Conservation (phyloP, 2,329 filamentous ascomycete genomes). For the Atkinsonella hypoxylon region DNA sequence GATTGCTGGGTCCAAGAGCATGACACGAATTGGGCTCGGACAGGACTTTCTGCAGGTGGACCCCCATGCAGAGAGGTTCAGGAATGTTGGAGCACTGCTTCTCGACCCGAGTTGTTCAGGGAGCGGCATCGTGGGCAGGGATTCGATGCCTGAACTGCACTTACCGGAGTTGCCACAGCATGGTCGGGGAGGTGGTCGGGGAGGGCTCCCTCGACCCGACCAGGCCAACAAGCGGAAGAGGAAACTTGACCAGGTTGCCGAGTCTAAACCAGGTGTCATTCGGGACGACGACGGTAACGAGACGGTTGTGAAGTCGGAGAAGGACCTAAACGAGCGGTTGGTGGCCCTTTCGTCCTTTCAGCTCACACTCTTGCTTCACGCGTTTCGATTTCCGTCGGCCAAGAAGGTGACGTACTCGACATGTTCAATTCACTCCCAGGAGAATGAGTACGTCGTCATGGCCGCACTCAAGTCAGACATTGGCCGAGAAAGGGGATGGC, state of each 20-base stretch:
- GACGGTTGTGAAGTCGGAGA: conserved; percentile 37
- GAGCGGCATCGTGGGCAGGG: conserved; percentile 83
- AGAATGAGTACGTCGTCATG: conserved; percentile 80
- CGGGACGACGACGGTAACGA: conserved; percentile 49
- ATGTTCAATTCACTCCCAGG: conserved; percentile 75
- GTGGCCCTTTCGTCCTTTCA: conserved; percentile 71
- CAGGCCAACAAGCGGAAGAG: conserved; percentile 28
- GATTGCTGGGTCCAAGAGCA: conserved; percentile 55
- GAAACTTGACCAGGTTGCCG: conserved; percentile 28
- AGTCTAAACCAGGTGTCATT: conserved; percentile 23
- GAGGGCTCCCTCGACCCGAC: neutral
- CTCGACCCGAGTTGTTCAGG: conserved; percentile 94
- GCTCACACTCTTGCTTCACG: conserved; percentile 68
- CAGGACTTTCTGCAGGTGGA: conserved; percentile 76
- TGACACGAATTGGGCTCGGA: conserved; percentile 57
- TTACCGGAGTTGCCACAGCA: conserved; percentile 32
- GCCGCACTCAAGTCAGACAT: conserved; percentile 56
- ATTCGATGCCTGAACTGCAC: conserved; percentile 60
- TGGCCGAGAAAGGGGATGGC: conserved; percentile 61
- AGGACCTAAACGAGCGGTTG: conserved; percentile 52
- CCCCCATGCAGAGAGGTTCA: conserved; percentile 48
- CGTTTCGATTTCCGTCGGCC: conserved; percentile 68
- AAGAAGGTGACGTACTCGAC: conserved; percentile 80
- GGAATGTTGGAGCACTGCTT: conserved; percentile 65
- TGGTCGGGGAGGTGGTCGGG: neutral